Conservation (phyloP, 371 early-diverging fungal species). For the Rhizopus delemar region DNA sequence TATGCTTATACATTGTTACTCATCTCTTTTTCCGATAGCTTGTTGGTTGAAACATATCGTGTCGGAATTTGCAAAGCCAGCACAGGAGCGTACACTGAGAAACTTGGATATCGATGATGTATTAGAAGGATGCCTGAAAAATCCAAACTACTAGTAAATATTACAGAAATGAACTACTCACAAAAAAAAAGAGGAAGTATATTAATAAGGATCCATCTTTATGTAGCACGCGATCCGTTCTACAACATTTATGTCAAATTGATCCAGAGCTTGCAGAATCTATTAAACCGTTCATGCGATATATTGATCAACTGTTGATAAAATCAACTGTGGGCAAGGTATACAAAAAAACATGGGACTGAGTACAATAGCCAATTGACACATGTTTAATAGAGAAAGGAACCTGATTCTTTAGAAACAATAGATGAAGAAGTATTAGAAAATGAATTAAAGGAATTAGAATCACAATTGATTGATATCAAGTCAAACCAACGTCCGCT, state of each 20-base stretch:
- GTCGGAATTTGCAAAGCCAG: constrained; percentile 12
- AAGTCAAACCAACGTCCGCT: constrained; percentile 12
- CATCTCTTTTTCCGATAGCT: constrained; percentile 16
- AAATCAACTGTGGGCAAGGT: constrained; percentile 23
- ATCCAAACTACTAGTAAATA: constrained; percentile 41
- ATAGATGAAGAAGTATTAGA: constrained; percentile 17
- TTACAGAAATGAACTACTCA: neutral
- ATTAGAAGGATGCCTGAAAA: constrained; percentile 36
- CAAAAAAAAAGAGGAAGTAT: no score
- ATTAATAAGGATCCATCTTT: neutral
- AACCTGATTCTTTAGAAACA: constrained; percentile 1
- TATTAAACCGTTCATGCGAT: constrained; percentile 36
- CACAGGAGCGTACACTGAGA: constrained; percentile 19
- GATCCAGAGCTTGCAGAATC: constrained; percentile 21
- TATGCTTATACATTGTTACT: neutral
- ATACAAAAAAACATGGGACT: neutral
- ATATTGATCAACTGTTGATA: constrained; percentile 36
- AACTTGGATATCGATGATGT: constrained; percentile 36
- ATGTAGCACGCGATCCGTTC: constrained; percentile 35
- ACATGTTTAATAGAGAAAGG: neutral
- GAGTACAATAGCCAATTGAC: neutral
- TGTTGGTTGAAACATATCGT: constrained; percentile 47
- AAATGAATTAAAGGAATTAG: constrained; percentile 24
- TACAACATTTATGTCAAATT: constrained; percentile 23
- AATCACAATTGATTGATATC: constrained; percentile 22